Evolutionary conservation across 1,284 basidiomycete genomes (phyloP), one percentile per base, ranked within the genome.

Genomic region (Cutaneotrichosporon arboriforme): DNA sequence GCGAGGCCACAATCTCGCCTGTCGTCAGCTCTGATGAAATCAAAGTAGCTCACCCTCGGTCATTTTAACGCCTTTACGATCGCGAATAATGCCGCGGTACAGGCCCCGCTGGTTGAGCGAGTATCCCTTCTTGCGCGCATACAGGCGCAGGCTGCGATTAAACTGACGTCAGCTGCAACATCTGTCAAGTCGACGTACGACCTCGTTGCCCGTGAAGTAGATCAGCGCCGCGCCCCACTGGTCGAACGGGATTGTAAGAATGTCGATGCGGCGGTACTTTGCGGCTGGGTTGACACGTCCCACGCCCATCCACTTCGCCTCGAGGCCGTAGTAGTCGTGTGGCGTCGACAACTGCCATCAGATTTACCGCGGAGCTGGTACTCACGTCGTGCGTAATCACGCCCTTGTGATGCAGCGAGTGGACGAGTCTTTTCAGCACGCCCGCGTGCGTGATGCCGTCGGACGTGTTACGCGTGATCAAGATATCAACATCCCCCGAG

Each of bases 401-500:
- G 0, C 80, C 80, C 12, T 75, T 77, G 3, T 67, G 58, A 51
- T 80, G 82, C n/a, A 92, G 77, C n/a, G 69, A 68, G 21, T 72
- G 64, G 2, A 91, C 76, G 14, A 92, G 77, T 37, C 72, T 75
- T 0, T 75, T 33, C 18, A 66, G 56, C 56, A 63, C 62, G 81
- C 89, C 87, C 51, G 74, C 70, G 65, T 92, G 90, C 0, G 83
- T 86, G 53, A 75, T 79, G 0, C 88, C 88, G 62, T 91, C 88
- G 4, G 78, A 70, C 0, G 81, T 79, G 21, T 84, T 79, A 14
- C 89, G 82, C 0, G 88, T 90, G 60, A 94, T 84, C 55, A 94
- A 71, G 47, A 94, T 84, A 69, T 96, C 91, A 52, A 96, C 89
- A 69, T 94, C 91, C 1, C 91, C 90, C 52, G 87, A 92, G 46